A percentile compares a stretch with the other conserved stretches of the same genome.
These are phyloP conservation scores for Clonostachys rosea DNA, from an alignment of 2,329 filamentous ascomycete species.

Conservation along the genomic window DNA sequence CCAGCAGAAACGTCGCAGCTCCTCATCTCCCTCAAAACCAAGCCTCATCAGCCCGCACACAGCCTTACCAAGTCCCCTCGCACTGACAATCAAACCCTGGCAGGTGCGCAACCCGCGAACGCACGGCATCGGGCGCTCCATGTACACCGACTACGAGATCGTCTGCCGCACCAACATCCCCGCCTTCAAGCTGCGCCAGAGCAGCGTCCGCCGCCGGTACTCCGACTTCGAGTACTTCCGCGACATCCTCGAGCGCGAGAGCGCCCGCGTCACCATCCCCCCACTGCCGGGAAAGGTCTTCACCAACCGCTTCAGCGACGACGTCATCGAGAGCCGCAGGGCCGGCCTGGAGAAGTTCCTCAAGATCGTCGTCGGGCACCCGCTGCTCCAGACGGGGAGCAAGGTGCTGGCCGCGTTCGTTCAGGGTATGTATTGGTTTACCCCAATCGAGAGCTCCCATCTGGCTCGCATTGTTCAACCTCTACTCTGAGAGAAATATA, in stretches of 20 bases:
- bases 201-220: slow-evolving; percentile 86
- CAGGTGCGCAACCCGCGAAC: slow-evolving; percentile 92
- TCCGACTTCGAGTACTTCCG: slow-evolving; percentile 99
- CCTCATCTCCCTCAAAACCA: background rate
- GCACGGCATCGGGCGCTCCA: slow-evolving; percentile 87
- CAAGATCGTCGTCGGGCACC: slow-evolving; percentile 96
- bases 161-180: slow-evolving; percentile 97
- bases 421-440: slow-evolving; percentile 61
- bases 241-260: slow-evolving; percentile 95
- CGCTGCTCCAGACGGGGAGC: slow-evolving; percentile 92
- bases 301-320: slow-evolving; percentile 95
- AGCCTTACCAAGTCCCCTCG: background rate
- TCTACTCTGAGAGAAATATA: background rate
- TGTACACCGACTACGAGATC: slow-evolving; percentile 99
- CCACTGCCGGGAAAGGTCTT: slow-evolving; percentile 96
- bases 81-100: background rate
- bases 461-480: background rate
- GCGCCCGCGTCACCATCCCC: slow-evolving; percentile 89
- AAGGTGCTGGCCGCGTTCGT: slow-evolving; percentile 96
- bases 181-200: slow-evolving; percentile 92
- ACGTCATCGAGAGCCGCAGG: slow-evolving; percentile 91
- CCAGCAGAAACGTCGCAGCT: background rate
- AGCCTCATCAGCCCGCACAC: background rate
- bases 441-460: no score
- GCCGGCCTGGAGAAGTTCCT: slow-evolving; percentile 92